phyloP scores from a whole-genome alignment of 2,329 filamentous ascomycete species.

The Ophiocordyceps camponoti-saundersi region DNA sequence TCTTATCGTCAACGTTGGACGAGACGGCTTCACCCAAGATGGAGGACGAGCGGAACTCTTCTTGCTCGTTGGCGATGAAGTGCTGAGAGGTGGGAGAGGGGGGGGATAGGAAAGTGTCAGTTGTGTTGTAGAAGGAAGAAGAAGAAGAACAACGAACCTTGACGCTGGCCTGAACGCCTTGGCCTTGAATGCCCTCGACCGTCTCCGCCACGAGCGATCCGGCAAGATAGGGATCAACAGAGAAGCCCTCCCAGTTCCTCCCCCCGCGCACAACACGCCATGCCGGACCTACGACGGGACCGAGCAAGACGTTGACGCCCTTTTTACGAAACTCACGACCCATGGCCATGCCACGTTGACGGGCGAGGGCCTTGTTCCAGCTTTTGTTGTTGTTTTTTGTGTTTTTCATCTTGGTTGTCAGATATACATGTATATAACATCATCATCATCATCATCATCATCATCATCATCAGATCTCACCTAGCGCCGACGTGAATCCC shows the following conservation, averaged over 20 bases:
- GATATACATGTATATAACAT: too few relatives aligned
- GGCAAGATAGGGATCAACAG: constrained; percentile 54
- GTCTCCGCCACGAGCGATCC: constrained; percentile 55
- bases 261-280: constrained; percentile 58
- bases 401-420: too few relatives aligned
- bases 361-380: constrained; percentile 38
- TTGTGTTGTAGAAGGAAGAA: background rate
- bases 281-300: constrained; percentile 53
- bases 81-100: constrained; percentile 12
- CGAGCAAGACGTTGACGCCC: constrained; percentile 50
- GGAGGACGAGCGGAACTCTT: constrained; percentile 48
- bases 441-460: too few relatives aligned
- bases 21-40: constrained; percentile 36
- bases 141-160: constrained; percentile 12
- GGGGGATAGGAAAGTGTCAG: too few relatives aligned
- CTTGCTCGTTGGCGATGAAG: constrained; percentile 37
- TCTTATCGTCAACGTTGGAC: constrained; percentile 60
- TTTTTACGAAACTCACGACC: constrained; percentile 39
- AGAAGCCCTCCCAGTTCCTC: constrained; percentile 62
- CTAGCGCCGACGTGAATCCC: constrained; percentile 23
- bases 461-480: constrained; percentile 4
- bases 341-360: constrained; percentile 32
- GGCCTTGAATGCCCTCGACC: constrained; percentile 51
- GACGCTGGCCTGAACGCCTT: constrained; percentile 38
- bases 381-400: too few relatives aligned